Base-by-base conservation (phyloP, 805 yeast species). In the Kazachstania psychrophila region DNA sequence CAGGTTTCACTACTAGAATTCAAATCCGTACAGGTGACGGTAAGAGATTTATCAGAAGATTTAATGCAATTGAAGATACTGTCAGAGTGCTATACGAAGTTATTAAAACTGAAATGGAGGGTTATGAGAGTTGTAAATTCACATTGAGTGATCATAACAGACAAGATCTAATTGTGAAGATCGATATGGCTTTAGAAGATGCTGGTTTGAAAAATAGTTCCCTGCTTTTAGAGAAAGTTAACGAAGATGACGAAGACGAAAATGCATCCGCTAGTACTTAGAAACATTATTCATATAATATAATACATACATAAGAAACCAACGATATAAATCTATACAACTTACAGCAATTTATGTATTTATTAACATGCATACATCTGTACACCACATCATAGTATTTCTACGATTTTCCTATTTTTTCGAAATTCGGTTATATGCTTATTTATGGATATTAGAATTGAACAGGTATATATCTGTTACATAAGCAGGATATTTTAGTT, bases 11-110 rank as follows among this genome's bases (percentile, higher is more conserved):
- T 0, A 84, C 96, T 0, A 68, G 96, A 49, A 72, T 92, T 18
- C 97, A 92, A 60, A 71, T 92, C n/a, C 69, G 96, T 41, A 72
- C 84, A 20, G 92, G 88, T 13, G 85, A 79, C 49, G 96, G 97
- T n/a, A 71, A 77, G 32, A 68, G 96, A 40, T 62, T 79, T 10
- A 79, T 89, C 9, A 79, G 85, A 41, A 72, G 84, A 40, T 82
- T 89, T 47, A 60, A 61, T 7, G 43, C 47, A 3, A 50, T 71
- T 9, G 56, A 62, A 3, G 94, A 83, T 45, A 64, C 69, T 3
- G 85, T 92, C 0, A 40, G 64, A 3, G 58, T 54, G 1, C 56
- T 92, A 2, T 92, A 72, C 56, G 79, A 76, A 47, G 74, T 73
- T 53, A 72, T 81, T 18, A 89, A 89, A 58, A 64, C 62, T 26